These are phyloP conservation scores for Leccinum griseonigrum DNA, from an alignment of 1,284 basidiomycete species.

Conservation along the genomic window DNA sequence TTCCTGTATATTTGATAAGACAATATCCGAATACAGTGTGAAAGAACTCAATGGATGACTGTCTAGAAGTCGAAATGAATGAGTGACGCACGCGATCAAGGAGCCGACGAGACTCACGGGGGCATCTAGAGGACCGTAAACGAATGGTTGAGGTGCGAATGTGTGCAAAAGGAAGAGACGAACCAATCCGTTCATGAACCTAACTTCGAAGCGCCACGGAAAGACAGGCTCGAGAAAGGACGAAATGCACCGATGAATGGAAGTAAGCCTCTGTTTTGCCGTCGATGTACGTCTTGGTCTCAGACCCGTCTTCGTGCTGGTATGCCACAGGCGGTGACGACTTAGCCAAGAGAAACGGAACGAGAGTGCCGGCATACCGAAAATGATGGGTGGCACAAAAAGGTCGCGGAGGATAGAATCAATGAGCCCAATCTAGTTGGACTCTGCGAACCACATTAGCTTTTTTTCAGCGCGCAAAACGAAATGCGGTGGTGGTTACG, in stretches of 20 bases:
- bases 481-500: neutral
- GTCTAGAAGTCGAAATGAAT: too few relatives aligned
- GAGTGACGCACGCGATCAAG: neutral
- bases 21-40: too few relatives aligned
- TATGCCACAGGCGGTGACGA: slow-evolving; percentile 21
- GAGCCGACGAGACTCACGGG: slow-evolving; percentile 36
- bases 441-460: slow-evolving; percentile 34
- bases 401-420: slow-evolving; percentile 72
- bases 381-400: slow-evolving; percentile 73
- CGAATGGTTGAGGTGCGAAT: slow-evolving; percentile 6
- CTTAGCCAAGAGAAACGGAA: neutral
- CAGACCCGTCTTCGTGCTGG: slow-evolving; percentile 54
- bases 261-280: slow-evolving; percentile 76
- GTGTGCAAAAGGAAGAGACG: slow-evolving; percentile 22
- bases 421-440: slow-evolving; percentile 67
- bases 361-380: slow-evolving; percentile 42
- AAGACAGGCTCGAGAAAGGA: neutral
- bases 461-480: neutral
- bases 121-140: slow-evolving; percentile 38
- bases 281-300: slow-evolving; percentile 68
- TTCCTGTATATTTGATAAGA: slow-evolving; percentile 8
- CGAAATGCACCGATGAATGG: slow-evolving; percentile 53
- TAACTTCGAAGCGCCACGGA: slow-evolving; percentile 20
- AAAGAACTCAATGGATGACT: slow-evolving; percentile 40
- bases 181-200: slow-evolving; percentile 73